These are phyloP conservation scores for Ogataea ramenticola DNA, from an alignment of 805 yeast species.

Conservation along the genomic window DNA sequence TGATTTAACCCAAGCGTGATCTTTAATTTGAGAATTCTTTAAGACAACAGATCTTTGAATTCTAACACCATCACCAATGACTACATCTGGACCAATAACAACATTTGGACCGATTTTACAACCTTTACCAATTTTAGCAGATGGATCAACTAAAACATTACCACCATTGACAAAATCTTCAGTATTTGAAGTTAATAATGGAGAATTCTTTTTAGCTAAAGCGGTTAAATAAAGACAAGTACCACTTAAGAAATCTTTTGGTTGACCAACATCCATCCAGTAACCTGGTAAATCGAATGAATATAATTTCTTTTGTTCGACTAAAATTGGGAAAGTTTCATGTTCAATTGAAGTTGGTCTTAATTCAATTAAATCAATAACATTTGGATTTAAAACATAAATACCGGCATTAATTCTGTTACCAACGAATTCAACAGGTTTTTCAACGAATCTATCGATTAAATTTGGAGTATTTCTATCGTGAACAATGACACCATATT, in stretches of 20 bases:
- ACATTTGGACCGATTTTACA: constrained; percentile 99
- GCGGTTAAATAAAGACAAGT: constrained; percentile 87
- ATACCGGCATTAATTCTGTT: constrained; percentile 99
- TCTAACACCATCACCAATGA: constrained; percentile 97
- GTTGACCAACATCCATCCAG: constrained; percentile 99
- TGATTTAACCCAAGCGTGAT: constrained; percentile 96
- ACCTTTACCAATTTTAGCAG: constrained; percentile 86
- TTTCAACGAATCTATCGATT: constrained; percentile 98
- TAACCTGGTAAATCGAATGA: constrained; percentile 97
- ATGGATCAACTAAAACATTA: constrained; percentile 88
- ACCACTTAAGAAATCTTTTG: constrained; percentile 98
- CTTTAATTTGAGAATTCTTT: constrained; percentile 86
- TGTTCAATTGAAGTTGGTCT: constrained; percentile 99
- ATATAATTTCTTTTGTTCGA: constrained; percentile 80
- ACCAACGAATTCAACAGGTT: constrained; percentile 99
- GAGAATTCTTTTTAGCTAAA: constrained; percentile 72
- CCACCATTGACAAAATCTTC: constrained; percentile 80
- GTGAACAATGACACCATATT: constrained; percentile 98
- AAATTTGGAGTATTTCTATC: constrained; percentile 92
- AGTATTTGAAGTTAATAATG: constrained; percentile 48
- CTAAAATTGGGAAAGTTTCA: constrained; percentile 97
- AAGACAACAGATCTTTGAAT: constrained; percentile 91
- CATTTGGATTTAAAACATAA: constrained; percentile 95
- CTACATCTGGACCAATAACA: constrained; percentile 93
- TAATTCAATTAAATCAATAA: constrained; percentile 92